Evolutionary conservation across 2,329 filamentous ascomycete species (phyloP), one percentile per base, ranked within the genome.

Genomic region (Aspergillus calidoustus): DNA sequence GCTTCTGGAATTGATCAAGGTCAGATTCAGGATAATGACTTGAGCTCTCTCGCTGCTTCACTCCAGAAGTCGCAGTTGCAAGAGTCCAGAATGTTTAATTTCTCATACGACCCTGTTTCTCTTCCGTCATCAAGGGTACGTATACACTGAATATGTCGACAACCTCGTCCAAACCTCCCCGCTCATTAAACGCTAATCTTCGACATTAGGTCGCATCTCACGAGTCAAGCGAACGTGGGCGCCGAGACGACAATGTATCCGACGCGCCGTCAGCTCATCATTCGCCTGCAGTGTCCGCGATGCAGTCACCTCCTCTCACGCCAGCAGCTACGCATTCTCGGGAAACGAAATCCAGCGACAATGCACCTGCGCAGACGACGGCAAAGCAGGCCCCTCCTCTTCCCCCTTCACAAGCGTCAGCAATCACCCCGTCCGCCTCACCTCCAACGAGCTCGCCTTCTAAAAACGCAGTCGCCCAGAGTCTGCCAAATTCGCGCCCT

Each of bases 271-370:
- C 90, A 60, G 88, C 90, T 31, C 84, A 84, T 73, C 81, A 87
- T 46, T 91, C 89, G 66, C 89, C 91, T 63, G 84, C 86, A 63
- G 81, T 86, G 49, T 87, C 89, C 62, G 86, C 90, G 60, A 86
- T 96, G 79, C 91, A 94, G 69, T 96, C 93, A 11, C 94, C 94
- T 67, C 93, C 93, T 47, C 84, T 98, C 56, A 97, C 93, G 13
- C 94, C 94, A 19, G 89, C 92, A 58, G 93, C 89, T 55, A 94
- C 92, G 48, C 81, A 83, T 66, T 86, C 85, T 57, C 81, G 82
- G 68, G 87, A 87, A 72, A 82, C 71, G 56, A 75, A 74, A 66
- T 66, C 69, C 60, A 74, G 68, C 54, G 73, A 75, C 60, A 71
- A 68, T 51, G 72, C 72, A 43, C 71, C 66, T 23, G 63, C 72